Evolutionary conservation across 768 basidiomycete genomes (phyloP), one percentile per base, ranked within the genome.

Genomic region (Filobasidium wieringae): DNA sequence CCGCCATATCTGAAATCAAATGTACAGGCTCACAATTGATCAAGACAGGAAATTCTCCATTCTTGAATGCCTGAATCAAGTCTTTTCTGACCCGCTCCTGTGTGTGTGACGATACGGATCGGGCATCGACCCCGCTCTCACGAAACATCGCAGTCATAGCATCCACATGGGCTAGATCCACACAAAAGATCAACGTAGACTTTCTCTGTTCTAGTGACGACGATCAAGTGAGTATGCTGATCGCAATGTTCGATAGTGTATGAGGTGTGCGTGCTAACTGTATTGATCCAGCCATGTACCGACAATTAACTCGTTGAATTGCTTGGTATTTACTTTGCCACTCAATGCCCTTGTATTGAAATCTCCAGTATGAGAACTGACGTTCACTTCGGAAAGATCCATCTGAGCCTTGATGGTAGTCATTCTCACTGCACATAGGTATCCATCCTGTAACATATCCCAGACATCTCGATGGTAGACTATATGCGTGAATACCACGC

Each of bases 101-200:
- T 0, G 89, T 92, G 26, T 78, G 77, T 4, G 86, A 79, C 60
- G 85, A 82, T 4, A 97, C 64, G 63, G 84, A 86, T 60, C 88
- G 80, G 27, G 92, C 92, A 69, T 95, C 91, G 34, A 95, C 74
- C 1, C 89, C 91, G 27, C 79, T 81, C 8, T 75, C 74, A 33
- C 84, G 80, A 67, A 93, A 97, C 1, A 78, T 72, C 36, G 79
- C 78, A 0, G 90, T 88, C 40, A 97, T 76, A 5, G 80, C 80
- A 40, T 79, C 75, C 33, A 93, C 86, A 71, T 97, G 93, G 0
- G 81, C 78, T 1, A 93, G 71, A 63, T 87, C 84, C 56, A 91
- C 85, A 61, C 88, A 90, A 69, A 97, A 96, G n/a, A 93, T 80
- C 3, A 97, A 77, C 0, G 90, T 95, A 1, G 92, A 92, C 72